Conservation (phyloP, 2,329 filamentous ascomycete species). For the Ceratocystis variospora region DNA sequence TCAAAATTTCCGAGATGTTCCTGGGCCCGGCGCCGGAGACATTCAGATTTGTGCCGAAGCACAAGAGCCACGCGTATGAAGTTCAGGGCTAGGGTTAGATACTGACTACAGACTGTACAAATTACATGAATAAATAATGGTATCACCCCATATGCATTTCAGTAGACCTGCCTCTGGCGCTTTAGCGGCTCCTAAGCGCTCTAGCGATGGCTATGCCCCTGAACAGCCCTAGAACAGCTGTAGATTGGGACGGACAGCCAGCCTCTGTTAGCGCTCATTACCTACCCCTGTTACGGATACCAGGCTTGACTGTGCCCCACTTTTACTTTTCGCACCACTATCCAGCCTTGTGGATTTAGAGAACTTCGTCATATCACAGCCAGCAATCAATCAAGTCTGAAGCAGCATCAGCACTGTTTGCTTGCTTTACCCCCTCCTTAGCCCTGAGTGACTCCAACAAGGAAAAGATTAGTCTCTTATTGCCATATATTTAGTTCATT, state of each 20-base stretch:
- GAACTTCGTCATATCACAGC: background rate
- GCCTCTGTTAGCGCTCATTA: background rate
- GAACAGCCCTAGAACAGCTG: background rate
- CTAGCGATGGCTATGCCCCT: background rate
- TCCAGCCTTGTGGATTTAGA: background rate
- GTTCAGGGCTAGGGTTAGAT: conserved; percentile 45
- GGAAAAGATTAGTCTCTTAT: background rate
- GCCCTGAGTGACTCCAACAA: background rate
- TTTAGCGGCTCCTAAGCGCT: background rate
- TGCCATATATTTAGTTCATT: background rate
- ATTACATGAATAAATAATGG: no score
- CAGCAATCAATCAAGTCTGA: background rate
- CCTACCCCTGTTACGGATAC: background rate
- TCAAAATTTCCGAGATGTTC: conserved; percentile 99
- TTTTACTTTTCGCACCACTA: background rate
- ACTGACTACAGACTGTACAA: background rate
- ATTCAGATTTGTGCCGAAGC: conserved; percentile 93
- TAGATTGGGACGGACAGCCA: background rate
- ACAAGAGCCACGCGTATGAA: conserved; percentile 88
- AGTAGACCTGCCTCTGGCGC: no score
- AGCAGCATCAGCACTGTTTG: background rate
- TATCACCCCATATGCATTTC: no score
- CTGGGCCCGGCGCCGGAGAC: conserved; percentile 77
- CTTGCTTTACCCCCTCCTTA: background rate
- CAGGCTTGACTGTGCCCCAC: background rate